phyloP scores from a whole-genome alignment of 2,329 filamentous ascomycete genomes.

The Chaetomiaceae sp. region DNA sequence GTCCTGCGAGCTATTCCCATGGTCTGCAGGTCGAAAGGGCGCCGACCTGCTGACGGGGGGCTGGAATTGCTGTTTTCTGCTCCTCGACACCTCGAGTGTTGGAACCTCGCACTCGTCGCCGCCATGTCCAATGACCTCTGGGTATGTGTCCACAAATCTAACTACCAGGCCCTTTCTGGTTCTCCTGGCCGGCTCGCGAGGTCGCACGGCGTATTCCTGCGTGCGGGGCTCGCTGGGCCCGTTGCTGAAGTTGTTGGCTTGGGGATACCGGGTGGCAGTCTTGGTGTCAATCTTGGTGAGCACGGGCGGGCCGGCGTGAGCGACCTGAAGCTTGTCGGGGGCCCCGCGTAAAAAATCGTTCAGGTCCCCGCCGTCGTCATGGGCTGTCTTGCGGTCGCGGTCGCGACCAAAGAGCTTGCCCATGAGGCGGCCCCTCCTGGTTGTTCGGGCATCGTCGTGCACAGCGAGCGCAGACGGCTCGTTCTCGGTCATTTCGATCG shows the following conservation, averaged over 20 bases:
- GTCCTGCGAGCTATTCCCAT: constrained; percentile 20
- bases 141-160: constrained; percentile 63
- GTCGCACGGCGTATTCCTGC: constrained; percentile 39
- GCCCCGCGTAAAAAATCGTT: constrained; percentile 54
- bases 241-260: constrained; percentile 43
- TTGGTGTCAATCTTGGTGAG: constrained; percentile 49
- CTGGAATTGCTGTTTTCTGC: constrained; percentile 39
- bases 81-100: constrained; percentile 62
- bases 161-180: constrained; percentile 64
- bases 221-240: constrained; percentile 29
- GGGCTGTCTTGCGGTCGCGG: constrained; percentile 31
- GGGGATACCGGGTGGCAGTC: constrained; percentile 49
- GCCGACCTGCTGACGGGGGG: constrained; percentile 29
- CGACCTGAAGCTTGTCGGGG: constrained; percentile 49
- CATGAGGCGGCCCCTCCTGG: constrained; percentile 52
- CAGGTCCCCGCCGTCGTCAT: constrained; percentile 42
- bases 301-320: constrained; percentile 46
- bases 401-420: constrained; percentile 52
- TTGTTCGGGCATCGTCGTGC: constrained; percentile 36
- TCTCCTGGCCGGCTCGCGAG: constrained; percentile 41
- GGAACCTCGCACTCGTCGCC: constrained; percentile 78
- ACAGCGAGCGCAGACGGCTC: constrained; percentile 33
- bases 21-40: constrained; percentile 25
- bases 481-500: constrained; percentile 38
- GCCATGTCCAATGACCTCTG: constrained; percentile 82